phyloP scores from a whole-genome alignment of 2,329 filamentous ascomycete genomes.

The Verticillium dahliae region DNA sequence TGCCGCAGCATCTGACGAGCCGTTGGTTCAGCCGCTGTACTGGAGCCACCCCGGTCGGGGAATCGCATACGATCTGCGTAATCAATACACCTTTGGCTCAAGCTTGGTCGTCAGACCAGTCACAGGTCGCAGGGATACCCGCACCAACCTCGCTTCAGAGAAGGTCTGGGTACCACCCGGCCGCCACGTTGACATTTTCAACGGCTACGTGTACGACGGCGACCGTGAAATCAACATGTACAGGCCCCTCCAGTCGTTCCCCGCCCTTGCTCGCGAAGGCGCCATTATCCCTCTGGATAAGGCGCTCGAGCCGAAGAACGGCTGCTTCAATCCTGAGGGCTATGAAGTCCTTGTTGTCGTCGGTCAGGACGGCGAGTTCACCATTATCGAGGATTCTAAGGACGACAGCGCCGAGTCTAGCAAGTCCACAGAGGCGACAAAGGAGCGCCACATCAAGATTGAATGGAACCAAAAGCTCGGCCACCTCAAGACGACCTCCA shows the following conservation, averaged over 20 bases:
- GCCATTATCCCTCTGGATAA: conserved; percentile 51
- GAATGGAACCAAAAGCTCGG: conserved; percentile 7
- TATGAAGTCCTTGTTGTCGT: conserved; percentile 43
- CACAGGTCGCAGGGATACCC: conserved; percentile 38
- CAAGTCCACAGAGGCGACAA: background rate
- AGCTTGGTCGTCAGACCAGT: conserved; percentile 51
- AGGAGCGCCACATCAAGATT: conserved; percentile 1
- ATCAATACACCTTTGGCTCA: conserved; percentile 54
- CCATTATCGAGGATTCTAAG: conserved; percentile 38
- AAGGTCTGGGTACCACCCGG: conserved; percentile 51
- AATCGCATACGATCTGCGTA: conserved; percentile 48
- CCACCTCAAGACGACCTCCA: background rate
- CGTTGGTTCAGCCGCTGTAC: conserved; percentile 56
- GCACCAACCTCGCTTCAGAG: conserved; percentile 38
- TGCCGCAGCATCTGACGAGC: conserved; percentile 35
- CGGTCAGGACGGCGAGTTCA: conserved; percentile 39
- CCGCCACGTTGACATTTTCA: conserved; percentile 52
- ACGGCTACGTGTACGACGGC: conserved; percentile 50
- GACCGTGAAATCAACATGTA: conserved; percentile 44
- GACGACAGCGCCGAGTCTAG: background rate
- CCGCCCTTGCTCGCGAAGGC: conserved; percentile 49
- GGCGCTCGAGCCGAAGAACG: conserved; percentile 33
- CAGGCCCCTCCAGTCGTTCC: conserved; percentile 39
- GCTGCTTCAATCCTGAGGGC: conserved; percentile 35
- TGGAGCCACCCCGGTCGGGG: conserved; percentile 48